Conservation (phyloP, 2,329 filamentous ascomycete genomes). For the Aureobasidium vineae region DNA sequence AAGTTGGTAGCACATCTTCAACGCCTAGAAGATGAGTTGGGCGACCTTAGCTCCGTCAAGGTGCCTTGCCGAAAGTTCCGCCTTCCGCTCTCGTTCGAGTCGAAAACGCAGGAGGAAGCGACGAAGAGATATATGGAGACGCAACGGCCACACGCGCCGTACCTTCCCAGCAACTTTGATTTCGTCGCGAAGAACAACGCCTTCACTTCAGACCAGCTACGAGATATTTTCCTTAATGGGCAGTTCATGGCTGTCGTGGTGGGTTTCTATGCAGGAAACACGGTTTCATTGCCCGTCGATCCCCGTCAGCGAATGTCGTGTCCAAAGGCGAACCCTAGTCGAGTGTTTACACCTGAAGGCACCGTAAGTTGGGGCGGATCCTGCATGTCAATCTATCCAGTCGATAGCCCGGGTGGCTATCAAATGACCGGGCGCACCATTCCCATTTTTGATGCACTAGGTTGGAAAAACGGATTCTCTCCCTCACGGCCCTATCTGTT, state of each 20-base stretch:
- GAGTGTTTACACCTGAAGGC: conserved; percentile 58
- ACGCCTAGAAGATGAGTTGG: conserved; percentile 43
- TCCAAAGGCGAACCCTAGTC: conserved; percentile 58
- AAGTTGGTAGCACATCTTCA: conserved; percentile 43
- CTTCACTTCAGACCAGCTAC: conserved; percentile 50
- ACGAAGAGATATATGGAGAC: conserved; percentile 61
- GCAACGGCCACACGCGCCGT: conserved; percentile 60
- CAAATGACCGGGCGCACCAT: conserved; percentile 54
- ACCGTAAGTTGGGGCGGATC: conserved; percentile 57
- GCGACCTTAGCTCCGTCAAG: conserved; percentile 44
- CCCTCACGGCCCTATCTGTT: conserved; percentile 54
- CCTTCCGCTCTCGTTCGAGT: conserved; percentile 47
- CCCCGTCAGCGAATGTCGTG: conserved; percentile 53
- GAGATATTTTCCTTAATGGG: conserved; percentile 52
- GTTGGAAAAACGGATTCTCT: conserved; percentile 52
- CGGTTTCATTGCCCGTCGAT: conserved; percentile 54
- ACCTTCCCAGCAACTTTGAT: conserved; percentile 61
- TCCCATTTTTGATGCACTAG: conserved; percentile 54
- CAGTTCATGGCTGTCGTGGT: conserved; percentile 55
- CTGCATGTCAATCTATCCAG: conserved; percentile 56
- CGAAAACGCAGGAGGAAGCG: conserved; percentile 50
- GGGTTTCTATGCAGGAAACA: conserved; percentile 55
- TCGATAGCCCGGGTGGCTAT: conserved; percentile 58
- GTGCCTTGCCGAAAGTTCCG: conserved; percentile 46
- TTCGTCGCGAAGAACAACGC: conserved; percentile 59